Percentiles rank a stretch among this genome's conserved stretches.
Evolutionary conservation across 768 basidiomycete genomes (phyloP).

Genomic region (Lentinula aciculospora): DNA sequence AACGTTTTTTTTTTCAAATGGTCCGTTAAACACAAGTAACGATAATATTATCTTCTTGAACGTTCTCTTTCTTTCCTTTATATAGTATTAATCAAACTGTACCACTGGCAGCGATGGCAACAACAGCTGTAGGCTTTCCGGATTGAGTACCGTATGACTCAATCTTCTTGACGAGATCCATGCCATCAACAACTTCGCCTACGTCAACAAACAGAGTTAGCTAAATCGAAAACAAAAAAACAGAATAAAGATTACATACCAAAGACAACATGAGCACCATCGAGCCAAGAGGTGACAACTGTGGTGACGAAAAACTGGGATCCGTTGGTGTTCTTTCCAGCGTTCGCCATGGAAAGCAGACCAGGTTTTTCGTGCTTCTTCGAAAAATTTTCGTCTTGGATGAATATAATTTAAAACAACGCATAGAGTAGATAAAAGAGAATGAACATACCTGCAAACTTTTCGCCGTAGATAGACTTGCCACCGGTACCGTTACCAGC

Average conservation of each 20-base stretch:
- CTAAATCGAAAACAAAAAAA: neutral
- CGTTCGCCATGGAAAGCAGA: slow-evolving; percentile 69
- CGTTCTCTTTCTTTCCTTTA: neutral
- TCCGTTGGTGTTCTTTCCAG: slow-evolving; percentile 86
- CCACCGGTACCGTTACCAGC: slow-evolving; percentile 94
- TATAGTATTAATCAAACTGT: neutral
- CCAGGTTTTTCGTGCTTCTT: slow-evolving; percentile 5
- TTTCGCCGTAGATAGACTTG: slow-evolving; percentile 85
- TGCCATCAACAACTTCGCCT: slow-evolving; percentile 6
- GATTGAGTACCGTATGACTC: neutral
- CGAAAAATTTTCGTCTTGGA: slow-evolving; percentile 6
- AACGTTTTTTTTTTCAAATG: neutral
- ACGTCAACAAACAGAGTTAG: neutral
- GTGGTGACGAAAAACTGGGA: slow-evolving; percentile 99
- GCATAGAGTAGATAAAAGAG: neutral
- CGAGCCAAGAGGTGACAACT: slow-evolving; percentile 88
- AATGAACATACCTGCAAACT: slow-evolving; percentile 59
- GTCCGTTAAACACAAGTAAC: slow-evolving; percentile 1
- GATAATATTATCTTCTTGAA: slow-evolving; percentile 5
- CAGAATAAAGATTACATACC: neutral
- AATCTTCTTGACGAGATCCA: slow-evolving; percentile 5
- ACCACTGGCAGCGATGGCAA: neutral
- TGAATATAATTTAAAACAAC: neutral
- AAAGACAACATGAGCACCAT: slow-evolving; percentile 26
- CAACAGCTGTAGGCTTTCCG: neutral